phyloP scores from a whole-genome alignment of 108 stramenopile genomes.

The Conticribra weissflogii region DNA sequence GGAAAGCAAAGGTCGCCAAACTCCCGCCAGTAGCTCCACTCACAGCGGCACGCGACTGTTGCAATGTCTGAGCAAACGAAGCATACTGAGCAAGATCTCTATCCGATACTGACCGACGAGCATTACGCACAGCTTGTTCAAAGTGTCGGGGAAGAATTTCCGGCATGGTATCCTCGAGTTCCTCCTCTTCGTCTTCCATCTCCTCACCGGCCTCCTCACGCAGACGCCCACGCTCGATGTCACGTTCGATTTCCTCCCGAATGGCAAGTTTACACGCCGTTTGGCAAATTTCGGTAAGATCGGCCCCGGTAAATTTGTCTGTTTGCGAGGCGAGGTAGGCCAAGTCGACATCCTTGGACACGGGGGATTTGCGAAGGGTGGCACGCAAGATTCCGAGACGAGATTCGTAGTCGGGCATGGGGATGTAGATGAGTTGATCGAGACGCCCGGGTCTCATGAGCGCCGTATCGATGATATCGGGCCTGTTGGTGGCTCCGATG shows the following conservation, averaged over 20 bases:
- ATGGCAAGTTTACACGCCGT: constrained; percentile 98
- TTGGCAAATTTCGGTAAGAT: constrained; percentile 99
- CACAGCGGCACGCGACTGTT: constrained; percentile 92
- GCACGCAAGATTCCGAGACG: constrained; percentile 97
- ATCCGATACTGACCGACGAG: constrained; percentile 97
- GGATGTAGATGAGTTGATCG: constrained; percentile 99
- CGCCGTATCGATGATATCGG: constrained; percentile 99
- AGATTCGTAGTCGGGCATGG: constrained; percentile 98
- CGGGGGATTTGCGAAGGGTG: constrained; percentile 96
- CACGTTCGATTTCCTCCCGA: constrained; percentile 97
- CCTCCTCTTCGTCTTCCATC: constrained; percentile 89
- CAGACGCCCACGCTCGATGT: constrained; percentile 95
- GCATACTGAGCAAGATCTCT: constrained; percentile 99
- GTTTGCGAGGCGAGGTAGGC: constrained; percentile 96
- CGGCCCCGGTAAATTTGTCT: constrained; percentile 99
- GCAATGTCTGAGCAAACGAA: constrained; percentile 96
- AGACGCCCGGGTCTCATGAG: constrained; percentile 99
- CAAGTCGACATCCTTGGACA: constrained; percentile 97
- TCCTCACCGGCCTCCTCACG: constrained; percentile 91
- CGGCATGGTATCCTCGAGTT: constrained; percentile 94
- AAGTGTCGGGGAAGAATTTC: constrained; percentile 97
- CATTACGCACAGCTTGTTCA: constrained; percentile 95
- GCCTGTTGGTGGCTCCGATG: constrained; percentile 98
- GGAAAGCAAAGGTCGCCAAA: constrained; percentile 92
- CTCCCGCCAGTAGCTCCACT: constrained; percentile 87